These are phyloP conservation scores for Trichoderma orchidacearum DNA, from an alignment of 495 filamentous ascomycete genomes.

Conservation along the genomic window DNA sequence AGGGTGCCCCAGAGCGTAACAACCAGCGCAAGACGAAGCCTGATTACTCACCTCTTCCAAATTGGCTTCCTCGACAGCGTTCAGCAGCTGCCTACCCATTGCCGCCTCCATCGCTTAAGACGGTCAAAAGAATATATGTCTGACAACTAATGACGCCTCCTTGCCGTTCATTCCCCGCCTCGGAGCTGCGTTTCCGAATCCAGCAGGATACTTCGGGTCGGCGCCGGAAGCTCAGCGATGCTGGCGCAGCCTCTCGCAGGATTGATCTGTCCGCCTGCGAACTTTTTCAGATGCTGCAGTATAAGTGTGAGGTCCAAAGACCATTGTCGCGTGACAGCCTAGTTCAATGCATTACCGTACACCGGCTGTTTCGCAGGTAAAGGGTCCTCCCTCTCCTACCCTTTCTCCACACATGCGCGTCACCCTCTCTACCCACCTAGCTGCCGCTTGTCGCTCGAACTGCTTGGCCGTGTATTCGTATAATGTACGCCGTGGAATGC, in stretches of 20 bases:
- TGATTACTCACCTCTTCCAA: conserved; percentile 26
- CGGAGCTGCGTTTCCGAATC: conserved; percentile 33
- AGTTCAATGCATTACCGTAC: conserved; percentile 58
- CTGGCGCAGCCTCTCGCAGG: conserved; percentile 17
- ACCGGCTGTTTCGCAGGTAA: conserved; percentile 74
- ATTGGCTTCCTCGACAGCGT: conserved; percentile 22
- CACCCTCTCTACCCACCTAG: too few species aligned
- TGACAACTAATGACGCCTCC: conserved; percentile 43
- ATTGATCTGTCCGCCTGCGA: conserved; percentile 52
- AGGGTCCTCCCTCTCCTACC: too few species aligned
- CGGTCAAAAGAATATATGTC: background rate
- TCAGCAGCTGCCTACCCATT: conserved; percentile 48
- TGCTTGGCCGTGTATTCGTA: background rate
- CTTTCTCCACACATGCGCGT: too few species aligned
- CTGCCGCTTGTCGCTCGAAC: too few species aligned
- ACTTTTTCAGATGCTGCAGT: conserved; percentile 68
- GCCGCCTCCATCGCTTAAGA: conserved; percentile 21
- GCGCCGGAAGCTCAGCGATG: conserved; percentile 32
- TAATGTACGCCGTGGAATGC: too few species aligned
- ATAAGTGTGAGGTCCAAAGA: conserved; percentile 54
- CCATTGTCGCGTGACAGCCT: conserved; percentile 36
- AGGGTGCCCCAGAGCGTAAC: too few species aligned
- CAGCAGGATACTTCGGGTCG: conserved; percentile 33
- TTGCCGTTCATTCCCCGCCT: conserved; percentile 38
- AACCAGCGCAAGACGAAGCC: background rate